phyloP scores from a whole-genome alignment of 805 yeast species.

The Saccharomycopsis olivae region DNA sequence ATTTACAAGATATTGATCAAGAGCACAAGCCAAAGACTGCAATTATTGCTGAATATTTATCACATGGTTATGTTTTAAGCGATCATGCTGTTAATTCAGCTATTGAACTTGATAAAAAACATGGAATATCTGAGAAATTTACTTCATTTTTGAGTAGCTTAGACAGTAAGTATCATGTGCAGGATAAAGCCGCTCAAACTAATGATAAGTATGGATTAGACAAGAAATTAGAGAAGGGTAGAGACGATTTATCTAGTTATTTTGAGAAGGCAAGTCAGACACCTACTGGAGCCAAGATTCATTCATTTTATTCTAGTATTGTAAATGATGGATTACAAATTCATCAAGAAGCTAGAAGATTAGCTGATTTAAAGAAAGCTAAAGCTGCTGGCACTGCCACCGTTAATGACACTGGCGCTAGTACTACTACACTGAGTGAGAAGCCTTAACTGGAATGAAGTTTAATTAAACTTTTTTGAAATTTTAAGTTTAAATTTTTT shows the following conservation, averaged over 20 bases:
- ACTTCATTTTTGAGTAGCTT: slow-evolving; percentile 41
- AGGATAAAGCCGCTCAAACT: slow-evolving; percentile 36
- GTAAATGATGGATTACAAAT: slow-evolving; percentile 50
- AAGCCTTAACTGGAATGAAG: no score
- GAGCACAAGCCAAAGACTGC: slow-evolving; percentile 71
- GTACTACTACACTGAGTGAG: not conserved
- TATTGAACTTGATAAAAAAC: slow-evolving; percentile 50
- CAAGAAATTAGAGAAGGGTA: slow-evolving; percentile 29
- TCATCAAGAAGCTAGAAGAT: slow-evolving; percentile 63
- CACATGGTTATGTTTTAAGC: slow-evolving; percentile 61
- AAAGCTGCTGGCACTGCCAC: not conserved
- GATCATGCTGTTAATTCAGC: slow-evolving; percentile 54
- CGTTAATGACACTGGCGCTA: not conserved
- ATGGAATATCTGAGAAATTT: slow-evolving; percentile 51
- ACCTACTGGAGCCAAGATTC: slow-evolving; percentile 45
- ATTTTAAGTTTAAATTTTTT: no score
- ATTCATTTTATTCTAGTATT: slow-evolving; percentile 46
- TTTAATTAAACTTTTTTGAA: no score
- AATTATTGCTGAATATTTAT: slow-evolving; percentile 63
- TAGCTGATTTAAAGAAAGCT: slow-evolving; percentile 44
- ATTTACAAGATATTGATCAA: slow-evolving; percentile 42
- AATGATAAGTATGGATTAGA: slow-evolving; percentile 24
- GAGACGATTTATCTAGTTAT: slow-evolving; percentile 29
- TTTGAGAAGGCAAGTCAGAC: slow-evolving; percentile 28
- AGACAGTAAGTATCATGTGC: slow-evolving; percentile 52